Percentiles rank a stretch among this genome's conserved stretches.
phyloP scores from a whole-genome alignment of 495 filamentous ascomycete genomes.

The Cercophora samala region DNA sequence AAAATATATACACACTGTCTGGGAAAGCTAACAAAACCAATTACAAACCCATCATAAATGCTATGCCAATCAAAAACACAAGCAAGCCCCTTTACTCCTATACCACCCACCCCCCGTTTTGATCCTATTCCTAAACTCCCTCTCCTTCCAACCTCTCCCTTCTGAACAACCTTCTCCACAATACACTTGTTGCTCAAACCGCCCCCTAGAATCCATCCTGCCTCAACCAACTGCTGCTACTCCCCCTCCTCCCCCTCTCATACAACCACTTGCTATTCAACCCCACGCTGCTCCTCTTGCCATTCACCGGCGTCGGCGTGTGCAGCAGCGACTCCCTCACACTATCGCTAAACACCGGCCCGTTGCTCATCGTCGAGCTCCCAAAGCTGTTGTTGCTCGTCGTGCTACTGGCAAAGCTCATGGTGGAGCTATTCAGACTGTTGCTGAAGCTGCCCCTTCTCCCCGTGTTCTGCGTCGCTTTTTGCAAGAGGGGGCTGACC shows the following conservation, averaged over 20 bases:
- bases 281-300: constrained; percentile 65
- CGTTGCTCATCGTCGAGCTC: background rate
- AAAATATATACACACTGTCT: background rate
- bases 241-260: constrained; percentile 59
- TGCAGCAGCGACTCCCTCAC: constrained; percentile 30
- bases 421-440: background rate
- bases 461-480: constrained; percentile 48
- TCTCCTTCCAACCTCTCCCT: background rate
- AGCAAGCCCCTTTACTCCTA: background rate
- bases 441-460: constrained; percentile 31
- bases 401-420: background rate
- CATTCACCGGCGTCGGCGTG: constrained; percentile 61
- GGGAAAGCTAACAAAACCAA: background rate
- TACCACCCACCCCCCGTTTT: background rate
- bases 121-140: background rate
- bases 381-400: background rate
- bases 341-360: constrained; percentile 19
- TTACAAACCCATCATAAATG: background rate
- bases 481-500: constrained; percentile 66
- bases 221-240: constrained; percentile 39
- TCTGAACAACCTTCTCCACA: background rate
- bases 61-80: background rate
- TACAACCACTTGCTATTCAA: constrained; percentile 92
- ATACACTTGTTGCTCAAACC: background rate
- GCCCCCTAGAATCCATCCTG: constrained; percentile 6